Evolutionary conservation across 257 asterid species (phyloP), one percentile per base, ranked within the genome.

Genomic region (Gentiana dahurica): DNA sequence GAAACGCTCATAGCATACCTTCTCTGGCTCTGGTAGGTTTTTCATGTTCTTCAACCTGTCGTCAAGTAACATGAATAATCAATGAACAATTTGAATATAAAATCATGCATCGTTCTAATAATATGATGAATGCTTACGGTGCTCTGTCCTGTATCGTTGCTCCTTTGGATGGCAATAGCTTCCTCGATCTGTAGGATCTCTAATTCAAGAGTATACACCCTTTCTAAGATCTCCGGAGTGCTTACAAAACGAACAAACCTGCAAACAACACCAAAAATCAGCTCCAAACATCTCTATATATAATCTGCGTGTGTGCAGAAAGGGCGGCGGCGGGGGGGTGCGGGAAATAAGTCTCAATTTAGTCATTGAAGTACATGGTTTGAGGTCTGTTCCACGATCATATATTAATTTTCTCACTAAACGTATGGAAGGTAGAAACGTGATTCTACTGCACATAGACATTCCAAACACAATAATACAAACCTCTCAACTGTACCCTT

Each of bases 191-290:
- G 97, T 63, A 92, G 58, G 70, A 92, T 85, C 80, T 92, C 98
- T 58, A 90, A 73, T 69, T 92, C 97, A 62, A 92, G 68, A 44
- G 88, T 81, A 71, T 67, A 65, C 55, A 85, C 97, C 51, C 98
- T 87, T 81, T 92, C 97, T 79, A 92, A 78, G 73, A 92, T 82
- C 75, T 83, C 97, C 4, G 98, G 98, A 51, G 95, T 92, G 83
- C 94, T 92, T 79, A 92, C 98, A 77, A 88, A 92, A 52, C 98
- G 97, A 66, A 92, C 97, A 85, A 92, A 92, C 87, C 98, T 87
- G 72, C 67, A 47, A 61, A 60, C 68, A 55, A 53, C 60, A 65
- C 71, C 66, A 73, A 49, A 62, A 36, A 51, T 65, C 37, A 71
- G 63, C 33, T 32, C 57, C 63, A 24, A 24, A 24, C 24, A 24